phyloP scores from a whole-genome alignment of 2,329 filamentous ascomycete genomes.

The Xylariaceae sp. region DNA sequence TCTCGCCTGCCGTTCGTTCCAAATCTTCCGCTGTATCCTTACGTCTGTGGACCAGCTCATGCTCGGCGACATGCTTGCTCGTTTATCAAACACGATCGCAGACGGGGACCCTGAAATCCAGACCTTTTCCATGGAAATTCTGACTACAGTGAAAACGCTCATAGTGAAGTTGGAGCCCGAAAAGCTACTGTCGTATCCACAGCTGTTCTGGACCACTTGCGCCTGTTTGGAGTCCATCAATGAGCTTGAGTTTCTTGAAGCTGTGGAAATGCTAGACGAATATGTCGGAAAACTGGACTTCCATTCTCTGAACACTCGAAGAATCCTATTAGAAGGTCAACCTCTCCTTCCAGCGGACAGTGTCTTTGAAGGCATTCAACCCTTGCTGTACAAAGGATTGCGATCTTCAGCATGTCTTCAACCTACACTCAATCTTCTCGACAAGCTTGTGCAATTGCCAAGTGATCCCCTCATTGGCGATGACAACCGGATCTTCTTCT shows the following conservation, averaged over 20 bases:
- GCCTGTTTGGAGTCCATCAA: conserved; percentile 96
- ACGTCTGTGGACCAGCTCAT: conserved; percentile 87
- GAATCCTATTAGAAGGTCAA: conserved; percentile 68
- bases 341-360: conserved; percentile 80
- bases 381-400: conserved; percentile 83
- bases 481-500: conserved; percentile 75
- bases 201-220: conserved; percentile 96
- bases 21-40: conserved; percentile 91
- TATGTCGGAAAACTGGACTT: conserved; percentile 82
- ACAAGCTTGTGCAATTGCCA: conserved; percentile 72
- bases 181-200: conserved; percentile 82
- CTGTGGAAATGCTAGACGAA: conserved; percentile 83
- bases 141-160: conserved; percentile 88
- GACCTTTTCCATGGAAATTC: conserved; percentile 95
- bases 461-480: conserved; percentile 77
- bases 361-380: conserved; percentile 77
- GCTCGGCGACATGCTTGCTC: conserved; percentile 93
- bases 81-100: conserved; percentile 93
- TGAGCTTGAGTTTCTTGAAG: conserved; percentile 89
- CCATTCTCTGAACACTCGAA: conserved; percentile 60
- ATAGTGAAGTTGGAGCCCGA: conserved; percentile 77
- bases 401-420: conserved; percentile 80
- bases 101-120: conserved; percentile 93
- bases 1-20: conserved; percentile 92
- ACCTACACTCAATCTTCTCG: conserved; percentile 68